A percentile compares a stretch with the other conserved stretches of the same genome.
Conservation (phyloP, 495 filamentous ascomycete species). For the Tuber indicum region DNA sequence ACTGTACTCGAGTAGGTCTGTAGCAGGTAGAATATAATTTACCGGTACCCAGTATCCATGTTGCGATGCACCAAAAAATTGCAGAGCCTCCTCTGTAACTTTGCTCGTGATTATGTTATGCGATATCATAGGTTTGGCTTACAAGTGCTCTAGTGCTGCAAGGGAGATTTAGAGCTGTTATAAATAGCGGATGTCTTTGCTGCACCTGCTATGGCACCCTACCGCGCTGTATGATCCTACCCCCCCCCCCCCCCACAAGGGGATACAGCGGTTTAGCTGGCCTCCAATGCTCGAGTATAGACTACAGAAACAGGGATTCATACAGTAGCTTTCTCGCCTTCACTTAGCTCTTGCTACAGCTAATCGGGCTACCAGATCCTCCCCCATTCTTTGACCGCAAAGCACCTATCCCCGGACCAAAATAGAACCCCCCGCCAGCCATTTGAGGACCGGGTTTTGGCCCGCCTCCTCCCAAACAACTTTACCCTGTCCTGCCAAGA, state of each 20-base stretch:
- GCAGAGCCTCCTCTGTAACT: not conserved
- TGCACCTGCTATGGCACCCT: not conserved
- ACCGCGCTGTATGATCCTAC: not conserved
- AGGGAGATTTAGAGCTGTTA: not conserved
- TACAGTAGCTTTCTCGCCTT: not conserved
- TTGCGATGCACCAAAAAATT: not conserved
- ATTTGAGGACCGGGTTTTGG: not conserved
- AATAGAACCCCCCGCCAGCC: not conserved
- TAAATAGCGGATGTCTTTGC: not conserved
- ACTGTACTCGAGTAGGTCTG: not conserved
- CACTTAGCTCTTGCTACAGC: not conserved
- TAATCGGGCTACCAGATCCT: not conserved
- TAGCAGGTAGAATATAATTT: not conserved
- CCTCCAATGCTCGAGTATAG: not conserved
- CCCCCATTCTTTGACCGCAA: not conserved
- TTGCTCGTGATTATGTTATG: not conserved
- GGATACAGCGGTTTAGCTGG: no score
- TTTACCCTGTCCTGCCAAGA: constrained; percentile 1
- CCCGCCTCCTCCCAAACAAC: not conserved
- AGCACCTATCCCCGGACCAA: not conserved
- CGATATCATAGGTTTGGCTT: not conserved
- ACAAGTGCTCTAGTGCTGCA: not conserved
- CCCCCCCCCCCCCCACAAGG: not conserved
- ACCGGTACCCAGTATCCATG: not conserved
- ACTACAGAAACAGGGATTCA: not conserved